These are phyloP conservation scores for Taxillus chinensis DNA, from an alignment of 164 flowering plant species.

Conservation along the genomic window DNA sequence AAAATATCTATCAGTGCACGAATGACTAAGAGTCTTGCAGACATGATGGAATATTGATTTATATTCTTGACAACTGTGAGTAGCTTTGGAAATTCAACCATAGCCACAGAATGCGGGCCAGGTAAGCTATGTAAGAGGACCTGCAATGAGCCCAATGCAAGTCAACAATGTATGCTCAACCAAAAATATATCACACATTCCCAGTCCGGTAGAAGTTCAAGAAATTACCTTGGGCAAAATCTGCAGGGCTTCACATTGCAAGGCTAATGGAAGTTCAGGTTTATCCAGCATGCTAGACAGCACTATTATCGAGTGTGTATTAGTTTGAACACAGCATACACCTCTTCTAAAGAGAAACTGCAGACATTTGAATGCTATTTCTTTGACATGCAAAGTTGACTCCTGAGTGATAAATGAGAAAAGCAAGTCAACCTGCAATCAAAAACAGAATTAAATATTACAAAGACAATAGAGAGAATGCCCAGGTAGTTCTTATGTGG, in stretches of 20 bases:
- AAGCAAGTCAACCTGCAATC: conserved; percentile 59
- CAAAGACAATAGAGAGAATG: neutral
- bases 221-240: conserved; percentile 46
- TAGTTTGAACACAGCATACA: conserved; percentile 15
- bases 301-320: conserved; percentile 12
- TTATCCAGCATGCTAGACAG: conserved; percentile 32
- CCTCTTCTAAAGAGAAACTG: conserved; percentile 28
- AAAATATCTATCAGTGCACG: conserved; percentile 32
- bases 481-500: too few relatives aligned
- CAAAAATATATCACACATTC: neutral
- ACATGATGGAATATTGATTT: conserved; percentile 22
- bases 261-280: conserved; percentile 20
- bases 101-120: conserved; percentile 17
- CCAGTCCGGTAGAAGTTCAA: neutral
- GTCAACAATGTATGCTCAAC: conserved; percentile 5
- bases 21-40: conserved; percentile 31
- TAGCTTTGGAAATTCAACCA: conserved; percentile 28
- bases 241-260: conserved; percentile 38
- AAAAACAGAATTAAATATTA: neutral
- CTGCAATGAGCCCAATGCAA: conserved; percentile 28
- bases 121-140: conserved; percentile 18
- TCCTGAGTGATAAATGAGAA: conserved; percentile 27
- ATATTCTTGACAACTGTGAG: conserved; percentile 26
- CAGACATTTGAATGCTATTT: conserved; percentile 44
- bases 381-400: conserved; percentile 25